Conservation (phyloP, 2,329 filamentous ascomycete species). For the Scedosporium boydii region DNA sequence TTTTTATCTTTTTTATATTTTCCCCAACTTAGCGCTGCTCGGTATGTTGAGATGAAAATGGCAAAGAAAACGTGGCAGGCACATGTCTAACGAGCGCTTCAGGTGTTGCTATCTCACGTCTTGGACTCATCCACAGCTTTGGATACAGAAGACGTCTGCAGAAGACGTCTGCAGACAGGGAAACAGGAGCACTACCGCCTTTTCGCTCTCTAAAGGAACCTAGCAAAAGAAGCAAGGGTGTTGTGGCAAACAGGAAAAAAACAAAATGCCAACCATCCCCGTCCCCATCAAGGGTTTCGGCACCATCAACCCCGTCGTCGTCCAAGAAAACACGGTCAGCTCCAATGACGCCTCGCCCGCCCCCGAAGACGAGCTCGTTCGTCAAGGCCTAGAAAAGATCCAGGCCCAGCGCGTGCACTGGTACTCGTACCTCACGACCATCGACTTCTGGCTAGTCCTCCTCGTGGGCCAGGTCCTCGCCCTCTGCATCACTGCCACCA, state of each 20-base stretch:
- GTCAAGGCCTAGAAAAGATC: constrained; percentile 43
- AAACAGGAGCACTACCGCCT: too few relatives aligned
- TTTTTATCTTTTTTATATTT: neutral
- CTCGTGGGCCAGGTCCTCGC: constrained; percentile 73
- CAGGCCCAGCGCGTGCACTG: constrained; percentile 45
- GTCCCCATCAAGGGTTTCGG: constrained; percentile 9
- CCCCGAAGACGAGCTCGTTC: constrained; percentile 28
- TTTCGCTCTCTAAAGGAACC: too few relatives aligned
- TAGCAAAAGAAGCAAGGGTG: too few relatives aligned
- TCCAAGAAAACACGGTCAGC: constrained; percentile 12
- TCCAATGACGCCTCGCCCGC: constrained; percentile 10
- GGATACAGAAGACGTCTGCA: too few relatives aligned
- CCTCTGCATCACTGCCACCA: constrained; percentile 84
- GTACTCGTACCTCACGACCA: constrained; percentile 71
- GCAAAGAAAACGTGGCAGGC: neutral
- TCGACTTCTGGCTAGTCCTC: constrained; percentile 82
- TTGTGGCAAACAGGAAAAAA: too few relatives aligned
- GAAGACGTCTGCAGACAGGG: too few relatives aligned
- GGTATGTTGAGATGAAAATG: neutral
- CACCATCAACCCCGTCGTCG: constrained; percentile 4
- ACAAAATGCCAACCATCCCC: constrained; percentile 4
- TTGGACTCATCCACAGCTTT: too few relatives aligned
- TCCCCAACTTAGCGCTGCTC: neutral
- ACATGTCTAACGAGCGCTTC: too few relatives aligned
- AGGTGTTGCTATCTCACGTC: too few relatives aligned